Conservation (phyloP, 2,329 filamentous ascomycete species). For the Helicocarpus griseus region DNA sequence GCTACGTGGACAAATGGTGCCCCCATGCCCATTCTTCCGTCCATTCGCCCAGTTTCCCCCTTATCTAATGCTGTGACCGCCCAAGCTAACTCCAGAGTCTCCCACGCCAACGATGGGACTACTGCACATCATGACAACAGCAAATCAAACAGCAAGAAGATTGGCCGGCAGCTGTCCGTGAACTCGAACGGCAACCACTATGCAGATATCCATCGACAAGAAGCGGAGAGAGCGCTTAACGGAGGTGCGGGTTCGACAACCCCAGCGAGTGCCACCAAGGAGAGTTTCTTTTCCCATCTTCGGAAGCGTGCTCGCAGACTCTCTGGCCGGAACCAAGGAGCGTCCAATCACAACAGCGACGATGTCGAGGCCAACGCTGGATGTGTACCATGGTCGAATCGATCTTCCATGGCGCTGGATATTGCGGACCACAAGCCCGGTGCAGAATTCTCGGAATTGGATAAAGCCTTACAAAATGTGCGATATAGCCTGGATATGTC, state of each 20-base stretch:
- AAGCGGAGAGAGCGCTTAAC: slow-evolving; percentile 83
- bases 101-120: slow-evolving; percentile 42
- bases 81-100: slow-evolving; percentile 62
- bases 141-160: slow-evolving; percentile 67
- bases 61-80: slow-evolving; percentile 88
- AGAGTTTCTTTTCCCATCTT: slow-evolving; percentile 96
- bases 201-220: slow-evolving; percentile 76
- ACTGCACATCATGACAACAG: slow-evolving; percentile 36
- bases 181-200: slow-evolving; percentile 91
- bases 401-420: slow-evolving; percentile 75
- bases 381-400: slow-evolving; percentile 79
- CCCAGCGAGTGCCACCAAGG: slow-evolving; percentile 61
- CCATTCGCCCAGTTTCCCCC: slow-evolving; percentile 90
- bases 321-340: slow-evolving; percentile 79
- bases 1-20: slow-evolving; percentile 88
- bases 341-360: slow-evolving; percentile 63
- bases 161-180: slow-evolving; percentile 86
- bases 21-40: slow-evolving; percentile 92
- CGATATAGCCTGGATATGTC: slow-evolving; percentile 47
- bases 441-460: slow-evolving; percentile 50
- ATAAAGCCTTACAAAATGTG: slow-evolving; percentile 52
- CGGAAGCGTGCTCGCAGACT: slow-evolving; percentile 86
- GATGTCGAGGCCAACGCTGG: slow-evolving; percentile 90
- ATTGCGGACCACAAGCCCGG: slow-evolving; percentile 35
- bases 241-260: slow-evolving; percentile 67